phyloP scores from a whole-genome alignment of 2,329 filamentous ascomycete genomes.

The Cryphonectria parasitica region DNA sequence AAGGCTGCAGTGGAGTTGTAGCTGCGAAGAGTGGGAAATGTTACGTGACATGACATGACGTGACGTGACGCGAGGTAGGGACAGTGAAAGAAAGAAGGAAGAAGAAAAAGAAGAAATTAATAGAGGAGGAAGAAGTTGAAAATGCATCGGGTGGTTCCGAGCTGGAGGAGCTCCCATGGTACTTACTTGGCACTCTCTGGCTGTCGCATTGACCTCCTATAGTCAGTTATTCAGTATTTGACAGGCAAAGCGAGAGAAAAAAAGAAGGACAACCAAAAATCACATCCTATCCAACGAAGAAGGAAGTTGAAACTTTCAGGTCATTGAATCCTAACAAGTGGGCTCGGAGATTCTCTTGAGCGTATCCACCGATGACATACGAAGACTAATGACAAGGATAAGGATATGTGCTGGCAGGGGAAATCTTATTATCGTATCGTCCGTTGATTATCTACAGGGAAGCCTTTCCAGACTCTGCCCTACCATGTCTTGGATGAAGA shows the following conservation, averaged over 20 bases:
- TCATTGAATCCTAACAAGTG: constrained; percentile 9
- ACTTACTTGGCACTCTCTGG: not conserved
- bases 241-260: no score
- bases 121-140: not conserved
- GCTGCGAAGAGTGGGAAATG: not conserved
- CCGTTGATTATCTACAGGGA: not conserved
- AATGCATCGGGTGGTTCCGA: not conserved
- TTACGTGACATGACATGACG: not conserved
- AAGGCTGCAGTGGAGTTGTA: not conserved
- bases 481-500: not conserved
- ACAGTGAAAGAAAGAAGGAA: not conserved
- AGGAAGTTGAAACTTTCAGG: not conserved
- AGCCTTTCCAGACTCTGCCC: not conserved
- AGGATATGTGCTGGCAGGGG: not conserved
- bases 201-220: not conserved
- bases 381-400: not conserved
- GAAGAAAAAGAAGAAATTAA: no score
- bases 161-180: not conserved
- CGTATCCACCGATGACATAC: not conserved
- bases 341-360: constrained; percentile 1
- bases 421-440: not conserved
- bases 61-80: not conserved
- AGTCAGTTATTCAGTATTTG: not conserved
- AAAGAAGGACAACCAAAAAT: no score
- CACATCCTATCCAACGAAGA: not conserved